Base-by-base conservation (phyloP, 2,329 filamentous ascomycete genomes). In the Beauveria bassiana region DNA sequence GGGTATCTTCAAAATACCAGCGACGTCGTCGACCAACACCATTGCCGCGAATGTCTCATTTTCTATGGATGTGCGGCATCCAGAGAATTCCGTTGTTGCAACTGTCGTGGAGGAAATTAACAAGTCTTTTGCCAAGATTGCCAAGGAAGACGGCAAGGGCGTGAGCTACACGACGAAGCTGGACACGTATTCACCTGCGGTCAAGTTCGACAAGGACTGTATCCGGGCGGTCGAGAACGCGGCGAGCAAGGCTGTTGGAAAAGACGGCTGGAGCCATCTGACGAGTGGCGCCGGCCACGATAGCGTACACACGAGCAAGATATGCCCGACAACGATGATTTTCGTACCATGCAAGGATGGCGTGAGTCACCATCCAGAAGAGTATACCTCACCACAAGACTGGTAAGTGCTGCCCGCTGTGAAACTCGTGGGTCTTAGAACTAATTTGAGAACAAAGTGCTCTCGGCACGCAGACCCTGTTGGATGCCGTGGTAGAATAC, bases 1-100 rank as follows among this genome's bases (percentile, higher is more conserved):
- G 1, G 73, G 72, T 7, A 68, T 72, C 18, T 14, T 74, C n/a
- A 64, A 66, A n/a, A 66, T 65, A n/a, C 68, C 65, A 38, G 86
- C 84, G 0, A 86, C 85, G 7, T 84, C 81, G 49, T 93, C 57
- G 86, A 86, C 86, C 14, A 90, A 91, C 70, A 90, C 88, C 0
- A 83, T 90, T 0, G 85, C 87, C 0, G 85, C 86, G 0, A 72
- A 77, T n/a, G 86, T 89, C 8, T 79, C 77, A 38, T 89, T 89
- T 72, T 86, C 80, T 14, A 78, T 90, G 6, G 87, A 90, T 67
- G 82, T 90, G 54, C 81, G 87, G 31, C 79, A 83, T 0, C 79
- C 80, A 0, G 74, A 81, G 46, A 81, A 87, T 66, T 73, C 74
- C 16, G 77, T 78, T 0, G 79, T 89, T 0, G 74, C 79, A 3